Base-by-base conservation (phyloP, 495 filamentous ascomycete genomes). In the Aspergillus bridgeri region DNA sequence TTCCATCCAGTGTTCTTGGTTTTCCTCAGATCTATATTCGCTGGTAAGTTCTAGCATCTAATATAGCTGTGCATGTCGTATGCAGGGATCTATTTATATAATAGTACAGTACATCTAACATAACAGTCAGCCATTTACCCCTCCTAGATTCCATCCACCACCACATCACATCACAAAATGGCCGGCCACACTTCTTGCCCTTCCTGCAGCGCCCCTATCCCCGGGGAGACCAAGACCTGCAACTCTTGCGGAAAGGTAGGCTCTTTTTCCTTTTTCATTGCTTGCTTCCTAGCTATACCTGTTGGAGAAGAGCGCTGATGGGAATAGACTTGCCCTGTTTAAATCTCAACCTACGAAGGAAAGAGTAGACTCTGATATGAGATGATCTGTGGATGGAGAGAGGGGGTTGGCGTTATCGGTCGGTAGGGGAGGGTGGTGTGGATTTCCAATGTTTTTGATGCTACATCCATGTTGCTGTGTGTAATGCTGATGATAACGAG, bases 161-260 rank as follows among this genome's bases (percentile, higher is more conserved):
- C 21, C 51, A 11, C 11, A 17, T 6, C 42, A 19, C 20, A 50
- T 51, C 3, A 8, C 53, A 65, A 61, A 57, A 68, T 68, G 65
- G 20, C 65, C 53, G 62, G 60, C 44, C 69, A 73, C 67, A 51
- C 42, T 43, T 42, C 56, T 59, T 76, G 73, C 58, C 73, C 73
- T 51, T 64, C 61, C 17, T 76, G 71, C 65, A 66, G 66, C 27
- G 68, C 68, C 22, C 25, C 42, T 43, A 74, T 71, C 54, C 6
- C 52, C 6, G 64, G 66, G 43, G 68, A 59, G 7, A 63, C 23
- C 25, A 76, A 76, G 69, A 71, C 60, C 44, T 75, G 73, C 62
- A 19, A 22, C 25, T 65, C 66, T 21, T 76, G 73, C 57, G 71
- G 71, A 55, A 66, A 56, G 51, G 73, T 76, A 60, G n/a, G n/a